Conservation (phyloP, 2,329 filamentous ascomycete species). For the Aureobasidium melanogenum region DNA sequence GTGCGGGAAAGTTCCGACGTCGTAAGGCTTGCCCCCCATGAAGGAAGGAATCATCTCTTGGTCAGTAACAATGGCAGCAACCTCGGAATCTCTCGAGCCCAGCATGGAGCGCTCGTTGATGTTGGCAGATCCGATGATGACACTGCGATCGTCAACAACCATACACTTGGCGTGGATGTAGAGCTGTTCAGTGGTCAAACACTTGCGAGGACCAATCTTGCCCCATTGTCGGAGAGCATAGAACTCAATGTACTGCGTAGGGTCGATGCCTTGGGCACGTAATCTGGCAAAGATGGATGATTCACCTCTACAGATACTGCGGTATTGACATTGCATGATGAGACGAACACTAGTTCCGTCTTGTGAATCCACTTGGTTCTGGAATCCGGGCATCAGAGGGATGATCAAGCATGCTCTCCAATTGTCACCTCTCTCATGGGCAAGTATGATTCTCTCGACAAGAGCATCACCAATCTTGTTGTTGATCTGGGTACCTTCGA, state of each 20-base stretch:
- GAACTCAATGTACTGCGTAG: slow-evolving; percentile 92
- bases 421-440: slow-evolving; percentile 71
- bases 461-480: slow-evolving; percentile 93
- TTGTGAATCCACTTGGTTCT: slow-evolving; percentile 88
- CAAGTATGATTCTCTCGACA: slow-evolving; percentile 81
- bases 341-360: slow-evolving; percentile 90
- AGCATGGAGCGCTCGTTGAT: slow-evolving; percentile 98
- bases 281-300: slow-evolving; percentile 85
- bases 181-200: slow-evolving; percentile 85
- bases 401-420: slow-evolving; percentile 90
- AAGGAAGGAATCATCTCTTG: slow-evolving; percentile 85
- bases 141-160: slow-evolving; percentile 86
- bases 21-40: slow-evolving; percentile 84
- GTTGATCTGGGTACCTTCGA: slow-evolving; percentile 76
- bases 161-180: slow-evolving; percentile 98
- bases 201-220: slow-evolving; percentile 71
- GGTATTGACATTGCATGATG: slow-evolving; percentile 95
- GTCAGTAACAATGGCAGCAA: slow-evolving; percentile 82
- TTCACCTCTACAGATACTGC: slow-evolving; percentile 89
- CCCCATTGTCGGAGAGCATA: slow-evolving; percentile 91
- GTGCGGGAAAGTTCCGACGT: slow-evolving; percentile 86
- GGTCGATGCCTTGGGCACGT: slow-evolving; percentile 70
- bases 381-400: slow-evolving; percentile 95
- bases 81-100: slow-evolving; percentile 83
- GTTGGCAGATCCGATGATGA: slow-evolving; percentile 92